Percentiles rank a stretch among this genome's conserved stretches.
These are phyloP conservation scores for Tetrahymena elliotti DNA, from an alignment of 73 alveolate species.

Conservation along the genomic window DNA sequence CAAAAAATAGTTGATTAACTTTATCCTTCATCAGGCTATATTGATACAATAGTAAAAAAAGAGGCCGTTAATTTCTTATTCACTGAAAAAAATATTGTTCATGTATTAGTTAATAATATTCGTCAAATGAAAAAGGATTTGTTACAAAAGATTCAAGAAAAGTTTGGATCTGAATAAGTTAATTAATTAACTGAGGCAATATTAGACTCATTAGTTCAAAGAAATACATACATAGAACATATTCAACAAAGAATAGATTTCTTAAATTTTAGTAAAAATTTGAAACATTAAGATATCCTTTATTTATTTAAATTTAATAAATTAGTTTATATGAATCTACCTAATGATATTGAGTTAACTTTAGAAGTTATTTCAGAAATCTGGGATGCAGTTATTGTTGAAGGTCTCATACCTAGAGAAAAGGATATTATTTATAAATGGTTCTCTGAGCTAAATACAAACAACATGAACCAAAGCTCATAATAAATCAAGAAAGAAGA, in stretches of 20 bases:
- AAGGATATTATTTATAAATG: slow-evolving; percentile 45
- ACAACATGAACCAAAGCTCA: slow-evolving; percentile 30
- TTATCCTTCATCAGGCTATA: not conserved
- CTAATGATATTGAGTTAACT: slow-evolving; percentile 22
- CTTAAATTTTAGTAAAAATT: slow-evolving; percentile 1
- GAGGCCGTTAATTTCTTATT: slow-evolving; percentile 1
- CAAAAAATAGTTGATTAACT: slow-evolving; percentile 2
- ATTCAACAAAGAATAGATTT: slow-evolving; percentile 14
- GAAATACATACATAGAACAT: slow-evolving; percentile 6
- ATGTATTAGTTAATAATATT: slow-evolving; percentile 3
- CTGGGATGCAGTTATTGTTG: slow-evolving; percentile 27
- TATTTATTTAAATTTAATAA: not conserved
- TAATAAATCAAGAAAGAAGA: slow-evolving; percentile 31
- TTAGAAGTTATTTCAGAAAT: slow-evolving; percentile 17
- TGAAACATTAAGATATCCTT: not conserved
- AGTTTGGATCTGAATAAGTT: not conserved
- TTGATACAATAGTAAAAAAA: slow-evolving; percentile 1
- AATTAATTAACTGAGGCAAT: not conserved
- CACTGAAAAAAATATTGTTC: slow-evolving; percentile 9
- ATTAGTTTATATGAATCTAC: slow-evolving; percentile 5
- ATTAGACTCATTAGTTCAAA: not conserved
- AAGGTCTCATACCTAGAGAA: not conserved
- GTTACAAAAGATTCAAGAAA: not conserved
- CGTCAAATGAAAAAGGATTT: not conserved
- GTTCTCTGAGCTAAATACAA: slow-evolving; percentile 41